Evolutionary conservation across 768 basidiomycete species (phyloP).

Genomic region (Tephrocybe sp.): DNA sequence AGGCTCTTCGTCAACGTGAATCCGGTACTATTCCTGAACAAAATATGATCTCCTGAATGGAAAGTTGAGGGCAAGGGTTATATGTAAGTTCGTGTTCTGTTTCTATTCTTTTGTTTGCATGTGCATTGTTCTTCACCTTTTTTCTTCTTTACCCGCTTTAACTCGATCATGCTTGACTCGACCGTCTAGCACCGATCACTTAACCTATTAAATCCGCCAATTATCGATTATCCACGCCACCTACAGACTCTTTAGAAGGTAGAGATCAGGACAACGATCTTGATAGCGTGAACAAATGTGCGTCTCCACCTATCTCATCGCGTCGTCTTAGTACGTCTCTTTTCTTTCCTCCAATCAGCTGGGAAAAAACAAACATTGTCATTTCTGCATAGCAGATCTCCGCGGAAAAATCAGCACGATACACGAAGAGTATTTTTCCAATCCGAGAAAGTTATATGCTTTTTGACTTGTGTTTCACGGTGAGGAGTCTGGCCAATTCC

Average conservation of each 20-base stretch:
- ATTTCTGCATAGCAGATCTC: constrained; percentile 35
- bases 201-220: too few relatives aligned
- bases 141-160: constrained; percentile 38
- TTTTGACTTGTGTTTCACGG: constrained; percentile 64
- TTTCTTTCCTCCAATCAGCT: neutral
- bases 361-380: neutral
- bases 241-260: constrained; percentile 25
- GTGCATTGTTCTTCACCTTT: neutral
- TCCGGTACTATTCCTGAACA: constrained; percentile 84
- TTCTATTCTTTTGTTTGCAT: too few relatives aligned
- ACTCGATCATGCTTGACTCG: constrained; percentile 22
- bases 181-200: too few relatives aligned
- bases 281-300: constrained; percentile 56
- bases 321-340: too few relatives aligned
- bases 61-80: constrained; percentile 57
- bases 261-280: constrained; percentile 64
- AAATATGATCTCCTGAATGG: constrained; percentile 79
- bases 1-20: constrained; percentile 79
- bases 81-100: constrained; percentile 5
- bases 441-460: constrained; percentile 57
- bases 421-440: constrained; percentile 53
- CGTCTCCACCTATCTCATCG: too few relatives aligned
- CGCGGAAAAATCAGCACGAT: constrained; percentile 49
- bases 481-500: constrained; percentile 20
- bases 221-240: too few relatives aligned